Evolutionary conservation across 2,329 filamentous ascomycete genomes (phyloP).

Genomic region (Fusarium pseudoanthophilum): DNA sequence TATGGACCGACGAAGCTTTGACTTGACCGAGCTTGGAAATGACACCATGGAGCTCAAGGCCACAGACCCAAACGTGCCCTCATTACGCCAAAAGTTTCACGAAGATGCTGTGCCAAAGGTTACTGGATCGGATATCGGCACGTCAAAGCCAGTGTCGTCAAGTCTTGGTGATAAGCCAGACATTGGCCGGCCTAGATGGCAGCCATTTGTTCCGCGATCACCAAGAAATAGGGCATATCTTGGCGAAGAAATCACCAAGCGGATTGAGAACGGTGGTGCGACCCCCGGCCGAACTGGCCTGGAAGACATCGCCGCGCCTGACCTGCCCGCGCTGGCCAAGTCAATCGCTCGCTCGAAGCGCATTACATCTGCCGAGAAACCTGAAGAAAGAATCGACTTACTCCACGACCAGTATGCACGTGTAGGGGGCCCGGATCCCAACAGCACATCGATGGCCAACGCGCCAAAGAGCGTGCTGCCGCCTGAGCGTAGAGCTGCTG

Average conservation of each 20-base stretch:
- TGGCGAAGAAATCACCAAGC: slow-evolving; percentile 47
- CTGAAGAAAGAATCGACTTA: slow-evolving; percentile 56
- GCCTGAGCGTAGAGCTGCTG: slow-evolving; percentile 63
- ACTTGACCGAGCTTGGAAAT: slow-evolving; percentile 37
- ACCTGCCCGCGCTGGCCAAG: slow-evolving; percentile 45
- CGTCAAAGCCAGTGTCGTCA: slow-evolving; percentile 20
- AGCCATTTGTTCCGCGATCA: slow-evolving; percentile 55
- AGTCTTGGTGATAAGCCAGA: slow-evolving; percentile 41
- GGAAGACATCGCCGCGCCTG: slow-evolving; percentile 41
- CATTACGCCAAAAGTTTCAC: slow-evolving; percentile 51
- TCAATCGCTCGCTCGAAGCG: slow-evolving; percentile 35
- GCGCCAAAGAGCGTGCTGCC: slow-evolving; percentile 58
- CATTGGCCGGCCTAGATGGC: slow-evolving; percentile 53
- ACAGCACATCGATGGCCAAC: slow-evolving; percentile 51
- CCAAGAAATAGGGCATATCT: slow-evolving; percentile 53
- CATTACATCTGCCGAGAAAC: slow-evolving; percentile 32
- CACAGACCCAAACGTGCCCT: slow-evolving; percentile 35
- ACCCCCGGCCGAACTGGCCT: slow-evolving; percentile 36
- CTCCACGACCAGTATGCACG: slow-evolving; percentile 58
- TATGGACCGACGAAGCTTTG: slow-evolving; percentile 44
- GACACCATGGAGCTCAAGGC: slow-evolving; percentile 34
- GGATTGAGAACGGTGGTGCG: slow-evolving; percentile 46
- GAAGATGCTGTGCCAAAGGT: slow-evolving; percentile 42
- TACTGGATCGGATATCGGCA: slow-evolving; percentile 29
- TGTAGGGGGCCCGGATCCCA: slow-evolving; percentile 54